Conservation (phyloP, 768 basidiomycete genomes). For the Termitomyces sp. region DNA sequence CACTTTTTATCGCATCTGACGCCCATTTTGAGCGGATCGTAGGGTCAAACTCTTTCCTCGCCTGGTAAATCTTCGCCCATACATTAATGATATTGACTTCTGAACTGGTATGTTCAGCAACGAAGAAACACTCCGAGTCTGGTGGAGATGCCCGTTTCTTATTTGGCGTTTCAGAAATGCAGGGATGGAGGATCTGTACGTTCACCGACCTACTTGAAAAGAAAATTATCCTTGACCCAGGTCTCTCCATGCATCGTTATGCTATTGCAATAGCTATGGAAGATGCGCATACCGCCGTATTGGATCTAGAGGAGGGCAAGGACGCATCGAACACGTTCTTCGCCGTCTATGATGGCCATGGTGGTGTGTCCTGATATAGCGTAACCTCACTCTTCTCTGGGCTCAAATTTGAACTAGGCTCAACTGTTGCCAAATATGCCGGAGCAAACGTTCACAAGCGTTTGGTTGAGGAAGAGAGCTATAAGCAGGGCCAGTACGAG, state of each 20-base stretch:
- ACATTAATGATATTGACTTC: conserved; percentile 8
- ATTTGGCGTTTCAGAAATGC: conserved; percentile 93
- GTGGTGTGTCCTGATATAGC: conserved; percentile 55
- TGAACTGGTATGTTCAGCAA: conserved; percentile 47
- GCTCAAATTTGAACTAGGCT: conserved; percentile 45
- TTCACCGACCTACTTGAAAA: conserved; percentile 25
- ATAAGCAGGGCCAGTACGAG: conserved; percentile 67
- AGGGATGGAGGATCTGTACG: conserved; percentile 98
- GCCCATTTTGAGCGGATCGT: conserved; percentile 19
- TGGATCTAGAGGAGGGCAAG: conserved; percentile 60
- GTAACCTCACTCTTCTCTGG: conserved; percentile 4
- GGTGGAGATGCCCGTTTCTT: conserved; percentile 69
- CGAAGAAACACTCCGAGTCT: conserved; percentile 74
- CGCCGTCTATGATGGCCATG: conserved; percentile 98
- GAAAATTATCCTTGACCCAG: neutral
- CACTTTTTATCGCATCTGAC: conserved; percentile 8
- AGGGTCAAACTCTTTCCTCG: conserved; percentile 87
- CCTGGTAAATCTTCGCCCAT: conserved; percentile 53
- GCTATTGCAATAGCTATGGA: conserved; percentile 77
- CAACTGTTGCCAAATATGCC: conserved; percentile 83
- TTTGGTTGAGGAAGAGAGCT: conserved; percentile 68
- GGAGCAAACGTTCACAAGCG: conserved; percentile 83
- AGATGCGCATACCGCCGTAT: conserved; percentile 81
- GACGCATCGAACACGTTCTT: conserved; percentile 75
- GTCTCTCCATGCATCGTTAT: neutral